These are phyloP conservation scores for Aphanocladium album DNA, from an alignment of 2,329 filamentous ascomycete species.

Conservation along the genomic window DNA sequence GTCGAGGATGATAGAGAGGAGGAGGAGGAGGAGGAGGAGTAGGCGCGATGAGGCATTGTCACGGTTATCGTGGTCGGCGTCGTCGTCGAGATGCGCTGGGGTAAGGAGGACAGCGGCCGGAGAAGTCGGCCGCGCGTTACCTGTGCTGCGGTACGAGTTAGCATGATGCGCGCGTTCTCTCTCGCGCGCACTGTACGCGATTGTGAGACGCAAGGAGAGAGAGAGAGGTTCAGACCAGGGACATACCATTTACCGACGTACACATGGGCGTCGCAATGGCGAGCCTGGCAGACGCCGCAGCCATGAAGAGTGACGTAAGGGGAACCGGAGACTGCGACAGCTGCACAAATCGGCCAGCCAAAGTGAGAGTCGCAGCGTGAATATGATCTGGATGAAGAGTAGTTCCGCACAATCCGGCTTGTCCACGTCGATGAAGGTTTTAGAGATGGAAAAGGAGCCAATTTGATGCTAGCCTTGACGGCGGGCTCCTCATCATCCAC, in stretches of 20 bases:
- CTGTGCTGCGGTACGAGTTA: slow-evolving; percentile 2
- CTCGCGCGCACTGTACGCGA: neutral
- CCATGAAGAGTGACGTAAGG: slow-evolving; percentile 10
- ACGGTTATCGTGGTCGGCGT: neutral
- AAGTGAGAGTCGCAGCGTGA: too few species aligned
- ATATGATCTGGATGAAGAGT: too few species aligned
- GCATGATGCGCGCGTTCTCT: neutral
- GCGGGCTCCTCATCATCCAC: slow-evolving; percentile 1
- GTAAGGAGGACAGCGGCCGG: neutral
- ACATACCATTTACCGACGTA: slow-evolving; percentile 5
- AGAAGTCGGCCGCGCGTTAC: slow-evolving; percentile 1
- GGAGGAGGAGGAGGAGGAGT: slow-evolving; percentile 2
- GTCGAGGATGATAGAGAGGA: slow-evolving; percentile 52
- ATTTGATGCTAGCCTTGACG: neutral
- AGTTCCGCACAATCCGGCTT: too few species aligned
- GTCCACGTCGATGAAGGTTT: neutral
- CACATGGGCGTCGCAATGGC: slow-evolving; percentile 9
- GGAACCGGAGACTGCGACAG: neutral
- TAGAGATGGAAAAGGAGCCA: neutral
- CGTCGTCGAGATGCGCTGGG: neutral
- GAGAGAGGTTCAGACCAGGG: too few species aligned
- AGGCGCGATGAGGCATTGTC: neutral
- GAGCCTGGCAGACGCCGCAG: slow-evolving; percentile 10
- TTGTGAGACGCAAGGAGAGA: neutral
- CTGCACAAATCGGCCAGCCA: neutral